Percentiles rank a stretch among this genome's conserved stretches.
Conservation (phyloP, 2,329 filamentous ascomycete species). For the Epichloe hybrida region DNA sequence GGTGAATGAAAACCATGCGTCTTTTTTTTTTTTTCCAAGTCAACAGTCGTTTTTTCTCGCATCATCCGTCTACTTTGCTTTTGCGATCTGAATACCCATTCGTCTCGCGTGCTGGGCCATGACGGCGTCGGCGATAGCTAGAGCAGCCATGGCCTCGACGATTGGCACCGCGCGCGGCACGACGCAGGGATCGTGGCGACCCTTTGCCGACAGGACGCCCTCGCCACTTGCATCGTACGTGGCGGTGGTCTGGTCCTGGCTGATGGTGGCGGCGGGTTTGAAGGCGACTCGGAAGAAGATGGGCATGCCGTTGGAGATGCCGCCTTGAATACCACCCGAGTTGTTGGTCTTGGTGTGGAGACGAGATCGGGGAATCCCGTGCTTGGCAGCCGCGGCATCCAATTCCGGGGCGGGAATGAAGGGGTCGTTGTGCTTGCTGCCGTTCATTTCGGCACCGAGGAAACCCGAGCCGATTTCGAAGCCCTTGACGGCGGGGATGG, state of each 20-base stretch:
- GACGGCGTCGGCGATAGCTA: conserved; percentile 77
- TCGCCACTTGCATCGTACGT: conserved; percentile 58
- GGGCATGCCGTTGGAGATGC: conserved; percentile 83
- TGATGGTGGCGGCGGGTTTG: conserved; percentile 90
- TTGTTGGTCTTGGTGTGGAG: conserved; percentile 88
- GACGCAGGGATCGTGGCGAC: conserved; percentile 86
- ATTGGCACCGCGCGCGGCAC: conserved; percentile 79
- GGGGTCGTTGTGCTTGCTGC: conserved; percentile 84
- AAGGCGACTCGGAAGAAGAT: conserved; percentile 94
- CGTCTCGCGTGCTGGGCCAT: conserved; percentile 62
- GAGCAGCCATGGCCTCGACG: conserved; percentile 80
- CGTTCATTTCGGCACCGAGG: conserved; percentile 69
- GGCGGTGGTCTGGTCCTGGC: conserved; percentile 71
- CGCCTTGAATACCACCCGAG: conserved; percentile 87
- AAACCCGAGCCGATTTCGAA: conserved; percentile 96
- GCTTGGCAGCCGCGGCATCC: conserved; percentile 30
- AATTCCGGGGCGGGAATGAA: conserved; percentile 24
- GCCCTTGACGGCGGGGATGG: conserved; percentile 86
- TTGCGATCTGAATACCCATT: conserved; percentile 19
- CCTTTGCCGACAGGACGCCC: conserved; percentile 79
- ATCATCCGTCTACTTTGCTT: neutral
- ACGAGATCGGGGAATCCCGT: conserved; percentile 38
- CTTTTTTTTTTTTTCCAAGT: neutral
- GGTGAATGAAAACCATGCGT: neutral
- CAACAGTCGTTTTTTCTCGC: neutral